Evolutionary conservation across 176 grass and related monocot species (phyloP), one percentile per base, ranked within the genome.

Genomic region (Hsuehochloa calcarea): DNA sequence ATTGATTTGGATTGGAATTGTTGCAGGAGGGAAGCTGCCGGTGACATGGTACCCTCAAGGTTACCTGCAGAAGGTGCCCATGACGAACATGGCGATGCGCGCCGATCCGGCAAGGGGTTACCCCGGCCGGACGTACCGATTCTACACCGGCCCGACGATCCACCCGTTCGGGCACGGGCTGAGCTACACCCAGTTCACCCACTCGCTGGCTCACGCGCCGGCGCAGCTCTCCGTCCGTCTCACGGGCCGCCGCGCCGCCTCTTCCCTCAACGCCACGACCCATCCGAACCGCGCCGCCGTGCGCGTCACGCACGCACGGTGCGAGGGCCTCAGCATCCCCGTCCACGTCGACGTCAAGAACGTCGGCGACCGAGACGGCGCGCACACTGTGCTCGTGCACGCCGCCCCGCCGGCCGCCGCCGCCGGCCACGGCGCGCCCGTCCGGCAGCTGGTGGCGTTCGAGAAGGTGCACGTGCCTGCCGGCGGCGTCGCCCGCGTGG

Each of bases 71-170:
- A 95, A 89, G 77, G 93, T 87, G 5, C 73, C 93, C 0, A 95
- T 98, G 96, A 95, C 96, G 27, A 68, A 90, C 82, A 98, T 95
- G 93, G 87, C 78, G 50, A 98, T 98, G 96, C 89, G 96, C 0
- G 80, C 96, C 5, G 46, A 95, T 59, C 75, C 63, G 25, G 65
- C 80, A 0, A 49, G 63, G 2, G 89, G 93, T 6, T 95, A 98
- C 62, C 93, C 93, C 0, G 93, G 93, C 50, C 47, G 96, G 25
- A 90, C 96, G 0, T 93, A 98, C 63, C 83, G 96, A 5, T 98
- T 98, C 89, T 98, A 98, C 80, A 89, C 79, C 0, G 96, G 96
- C 1, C 89, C 96, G 0, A 89, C 94, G 10, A 84, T 98, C 41
- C 84, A 90, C 84, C 85, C 85, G 5, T 98, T 95, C 63, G 96